Evolutionary conservation across 352 stramenopile species (phyloP).

Genomic region (Phytopythium delawarense): DNA sequence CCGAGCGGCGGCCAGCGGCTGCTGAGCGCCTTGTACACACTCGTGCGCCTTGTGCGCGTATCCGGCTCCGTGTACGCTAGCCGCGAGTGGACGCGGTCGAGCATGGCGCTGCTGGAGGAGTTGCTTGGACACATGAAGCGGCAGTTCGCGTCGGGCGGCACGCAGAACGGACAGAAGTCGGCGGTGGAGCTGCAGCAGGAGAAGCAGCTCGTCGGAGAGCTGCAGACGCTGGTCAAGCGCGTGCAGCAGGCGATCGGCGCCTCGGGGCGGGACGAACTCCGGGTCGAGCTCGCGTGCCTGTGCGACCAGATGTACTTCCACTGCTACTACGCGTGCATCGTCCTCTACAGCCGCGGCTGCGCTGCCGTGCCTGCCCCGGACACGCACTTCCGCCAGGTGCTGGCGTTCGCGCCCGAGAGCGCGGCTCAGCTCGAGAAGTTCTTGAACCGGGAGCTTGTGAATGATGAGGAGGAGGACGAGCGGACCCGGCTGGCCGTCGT

Average conservation of each 20-base stretch:
- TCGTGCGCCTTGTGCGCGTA: conserved; percentile 53
- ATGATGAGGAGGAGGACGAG: conserved; percentile 1
- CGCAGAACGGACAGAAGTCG: conserved; percentile 68
- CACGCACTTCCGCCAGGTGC: conserved; percentile 52
- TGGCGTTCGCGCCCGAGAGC: conserved; percentile 35
- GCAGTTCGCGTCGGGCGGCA: conserved; percentile 46
- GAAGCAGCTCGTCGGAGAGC: conserved; percentile 43
- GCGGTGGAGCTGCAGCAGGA: conserved; percentile 43
- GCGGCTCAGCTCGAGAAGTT: conserved; percentile 47
- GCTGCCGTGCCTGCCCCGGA: conserved; percentile 54
- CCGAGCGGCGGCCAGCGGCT: conserved; percentile 60
- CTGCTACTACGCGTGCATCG: conserved; percentile 63
- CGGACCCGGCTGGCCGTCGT: conserved; percentile 13
- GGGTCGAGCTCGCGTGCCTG: conserved; percentile 56
- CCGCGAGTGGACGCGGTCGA: conserved; percentile 56
- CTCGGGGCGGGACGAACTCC: conserved; percentile 47
- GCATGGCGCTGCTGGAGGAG: conserved; percentile 38
- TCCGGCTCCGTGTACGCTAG: conserved; percentile 50
- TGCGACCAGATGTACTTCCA: conserved; percentile 84
- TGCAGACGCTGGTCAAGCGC: conserved; percentile 47
- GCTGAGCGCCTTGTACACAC: conserved; percentile 47
- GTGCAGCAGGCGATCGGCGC: conserved; percentile 39
- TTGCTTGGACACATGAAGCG: conserved; percentile 47
- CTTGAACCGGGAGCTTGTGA: conserved; percentile 44
- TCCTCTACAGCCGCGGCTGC: conserved; percentile 66